Base-by-base conservation (phyloP, 2,329 filamentous ascomycete genomes). In the Chrysoporthe cubensis region DNA sequence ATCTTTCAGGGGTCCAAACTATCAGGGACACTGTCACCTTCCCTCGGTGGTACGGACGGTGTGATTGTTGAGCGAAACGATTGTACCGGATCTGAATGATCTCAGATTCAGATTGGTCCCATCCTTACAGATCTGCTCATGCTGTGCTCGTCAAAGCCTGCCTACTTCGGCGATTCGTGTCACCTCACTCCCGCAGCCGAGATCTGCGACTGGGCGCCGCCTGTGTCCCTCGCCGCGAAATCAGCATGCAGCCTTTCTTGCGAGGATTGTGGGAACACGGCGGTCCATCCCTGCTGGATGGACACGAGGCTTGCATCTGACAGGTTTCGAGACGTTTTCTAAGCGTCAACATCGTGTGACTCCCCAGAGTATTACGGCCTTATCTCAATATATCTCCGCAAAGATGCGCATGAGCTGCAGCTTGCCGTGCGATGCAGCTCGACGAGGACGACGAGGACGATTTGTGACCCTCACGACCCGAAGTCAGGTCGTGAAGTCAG, bases 21-120 rank as follows among this genome's bases (percentile, higher is more conserved):
- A 88, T 97, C 74, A 88, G 93, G 76, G 94, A 97, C 78, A 87
- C 94, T 34, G 91, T 96, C 66, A 87, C 92, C 40, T 97, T 97
- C 76, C 94, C 94, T 60, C 87, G 94, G 73, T 94, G 87, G 83
- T 83, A 84, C 76, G 85, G 87, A 66, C 85, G 87, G 72, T 89
- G 87, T 74, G 85, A 89, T 76, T 88, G 87, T 74, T 89, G 73
- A 75, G 64, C 61, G 54, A 59, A 37, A 64, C 52, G 67, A 52
- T 59, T 64, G 59, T 34, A 65, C 62, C 54, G 62, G 57, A 69
- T 62, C 63, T 68, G 59, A 56, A 52, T 40, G 52, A 21, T 32
- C 48, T 48, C 43, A n/a, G 21, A 46, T 58, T 62, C 62, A 69
- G 43, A 59, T 58, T 64, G 57, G 44, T 37, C 63, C 32, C 34